phyloP scores from a whole-genome alignment of 2,329 filamentous ascomycete species.

The Trichoderma endophyticum region DNA sequence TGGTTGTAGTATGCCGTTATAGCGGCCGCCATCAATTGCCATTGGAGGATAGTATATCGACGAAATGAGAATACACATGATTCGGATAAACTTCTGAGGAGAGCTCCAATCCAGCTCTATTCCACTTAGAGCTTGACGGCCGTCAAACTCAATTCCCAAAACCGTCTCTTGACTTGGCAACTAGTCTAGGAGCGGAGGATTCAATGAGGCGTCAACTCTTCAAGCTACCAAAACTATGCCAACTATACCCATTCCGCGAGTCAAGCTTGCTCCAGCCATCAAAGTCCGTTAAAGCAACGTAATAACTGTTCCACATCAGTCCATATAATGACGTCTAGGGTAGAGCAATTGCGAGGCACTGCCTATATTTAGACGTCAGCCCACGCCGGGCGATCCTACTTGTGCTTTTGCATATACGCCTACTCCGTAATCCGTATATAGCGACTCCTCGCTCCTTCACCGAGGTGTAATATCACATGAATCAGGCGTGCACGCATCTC shows the following conservation, averaged over 20 bases:
- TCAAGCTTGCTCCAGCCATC: not conserved
- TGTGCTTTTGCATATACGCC: not conserved
- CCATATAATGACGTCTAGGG: not conserved
- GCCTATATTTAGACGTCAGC: slow-evolving; percentile 12
- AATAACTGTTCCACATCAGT: slow-evolving; percentile 3
- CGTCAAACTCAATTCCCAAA: not conserved
- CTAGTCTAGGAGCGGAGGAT: not conserved
- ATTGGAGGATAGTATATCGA: not conserved
- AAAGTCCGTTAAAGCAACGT: not conserved
- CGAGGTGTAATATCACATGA: not conserved
- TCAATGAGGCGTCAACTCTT: not conserved
- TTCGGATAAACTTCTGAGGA: not conserved
- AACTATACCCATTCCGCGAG: not conserved
- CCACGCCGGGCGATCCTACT: not conserved
- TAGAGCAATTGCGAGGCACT: not conserved
- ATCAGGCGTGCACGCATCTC: not conserved
- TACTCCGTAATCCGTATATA: not conserved
- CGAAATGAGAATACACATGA: not conserved
- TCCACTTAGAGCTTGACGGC: not conserved
- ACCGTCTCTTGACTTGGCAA: not conserved
- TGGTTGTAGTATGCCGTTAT: not conserved
- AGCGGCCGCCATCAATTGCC: not conserved
- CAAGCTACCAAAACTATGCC: not conserved
- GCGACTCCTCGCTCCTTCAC: not conserved
- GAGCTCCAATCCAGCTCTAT: not conserved